These are phyloP conservation scores for Paratinospora sagittata DNA, from an alignment of 164 flowering plant species.

Conservation along the genomic window DNA sequence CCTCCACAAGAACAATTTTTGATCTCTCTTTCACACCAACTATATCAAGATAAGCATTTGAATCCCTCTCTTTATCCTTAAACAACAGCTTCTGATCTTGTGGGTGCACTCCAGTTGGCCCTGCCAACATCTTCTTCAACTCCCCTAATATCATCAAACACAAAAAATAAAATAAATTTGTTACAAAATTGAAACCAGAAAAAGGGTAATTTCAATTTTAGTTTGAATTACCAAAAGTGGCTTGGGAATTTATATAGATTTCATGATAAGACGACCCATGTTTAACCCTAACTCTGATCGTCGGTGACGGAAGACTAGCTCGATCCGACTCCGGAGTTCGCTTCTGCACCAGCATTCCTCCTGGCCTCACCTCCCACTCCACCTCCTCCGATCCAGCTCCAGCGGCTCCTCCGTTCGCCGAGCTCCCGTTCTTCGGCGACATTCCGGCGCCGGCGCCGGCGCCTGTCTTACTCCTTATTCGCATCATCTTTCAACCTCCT, in stretches of 20 bases:
- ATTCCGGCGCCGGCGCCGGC: conserved; percentile 14
- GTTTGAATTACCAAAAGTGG: conserved; percentile 63
- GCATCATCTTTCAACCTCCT: conserved; percentile 46
- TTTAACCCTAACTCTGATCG: conserved; percentile 74
- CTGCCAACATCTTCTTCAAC: conserved; percentile 71
- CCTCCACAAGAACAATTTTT: conserved; percentile 69
- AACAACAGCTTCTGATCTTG: conserved; percentile 68
- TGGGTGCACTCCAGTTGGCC: conserved; percentile 75
- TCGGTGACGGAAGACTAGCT: conserved; percentile 41
- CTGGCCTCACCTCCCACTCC: conserved; percentile 89
- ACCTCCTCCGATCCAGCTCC: conserved; percentile 17
- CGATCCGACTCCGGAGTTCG: conserved; percentile 49
- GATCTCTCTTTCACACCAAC: conserved; percentile 76
- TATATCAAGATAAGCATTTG: conserved; percentile 58
- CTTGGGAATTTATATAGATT: conserved; percentile 66
- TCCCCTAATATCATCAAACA: conserved; percentile 59
- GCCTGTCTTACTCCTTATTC: conserved; percentile 32
- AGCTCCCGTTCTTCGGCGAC: conserved; percentile 21
- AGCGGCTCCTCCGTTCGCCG: neutral
- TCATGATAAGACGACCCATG: conserved; percentile 65
- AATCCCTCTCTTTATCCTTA: conserved; percentile 81
- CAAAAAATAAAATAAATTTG: neutral
- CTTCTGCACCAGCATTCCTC: conserved; percentile 97
- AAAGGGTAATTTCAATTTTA: neutral
- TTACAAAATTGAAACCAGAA: neutral